A percentile compares a stretch with the other conserved stretches of the same genome.
Evolutionary conservation across 1,284 basidiomycete species (phyloP).

Genomic region (Sporisorium exsertum): DNA sequence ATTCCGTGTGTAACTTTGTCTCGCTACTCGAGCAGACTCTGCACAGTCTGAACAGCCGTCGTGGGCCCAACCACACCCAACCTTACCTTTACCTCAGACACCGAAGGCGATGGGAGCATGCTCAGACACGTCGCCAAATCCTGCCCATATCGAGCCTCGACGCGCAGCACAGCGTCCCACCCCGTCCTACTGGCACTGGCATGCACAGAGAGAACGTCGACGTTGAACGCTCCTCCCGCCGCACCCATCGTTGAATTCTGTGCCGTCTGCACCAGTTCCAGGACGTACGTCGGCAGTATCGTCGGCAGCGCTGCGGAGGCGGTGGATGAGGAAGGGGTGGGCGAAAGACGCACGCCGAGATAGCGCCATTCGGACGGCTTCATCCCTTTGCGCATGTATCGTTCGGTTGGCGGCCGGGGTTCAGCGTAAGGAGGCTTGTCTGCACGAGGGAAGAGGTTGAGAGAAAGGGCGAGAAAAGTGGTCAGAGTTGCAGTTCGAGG

Average conservation of each 20-base stretch:
- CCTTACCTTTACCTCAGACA: constrained; percentile 5
- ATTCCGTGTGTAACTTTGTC: neutral
- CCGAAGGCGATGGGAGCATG: constrained; percentile 23
- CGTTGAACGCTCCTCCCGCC: constrained; percentile 41
- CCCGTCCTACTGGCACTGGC: neutral
- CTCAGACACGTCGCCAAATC: constrained; percentile 31
- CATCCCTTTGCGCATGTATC: constrained; percentile 36
- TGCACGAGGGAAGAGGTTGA: constrained; percentile 6
- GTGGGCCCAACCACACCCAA: constrained; percentile 32
- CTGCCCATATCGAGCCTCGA: constrained; percentile 19
- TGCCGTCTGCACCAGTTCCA: constrained; percentile 29
- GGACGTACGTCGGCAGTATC: constrained; percentile 22
- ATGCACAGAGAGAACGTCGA: constrained; percentile 51
- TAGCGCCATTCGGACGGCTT: constrained; percentile 40
- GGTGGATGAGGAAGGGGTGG: constrained; percentile 1
- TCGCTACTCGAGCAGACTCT: constrained; percentile 15
- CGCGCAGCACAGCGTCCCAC: constrained; percentile 30
- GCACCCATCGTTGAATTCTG: constrained; percentile 38
- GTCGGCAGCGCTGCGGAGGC: neutral
- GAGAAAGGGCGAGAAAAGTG: neutral
- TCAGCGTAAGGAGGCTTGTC: neutral
- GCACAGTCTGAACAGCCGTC: constrained; percentile 27
- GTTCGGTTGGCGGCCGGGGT: neutral
- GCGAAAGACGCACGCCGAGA: constrained; percentile 22
- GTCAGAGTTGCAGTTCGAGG: constrained; percentile 1